Conservation (phyloP, 1,284 basidiomycete genomes). For the Exsudoporus floridanus region DNA sequence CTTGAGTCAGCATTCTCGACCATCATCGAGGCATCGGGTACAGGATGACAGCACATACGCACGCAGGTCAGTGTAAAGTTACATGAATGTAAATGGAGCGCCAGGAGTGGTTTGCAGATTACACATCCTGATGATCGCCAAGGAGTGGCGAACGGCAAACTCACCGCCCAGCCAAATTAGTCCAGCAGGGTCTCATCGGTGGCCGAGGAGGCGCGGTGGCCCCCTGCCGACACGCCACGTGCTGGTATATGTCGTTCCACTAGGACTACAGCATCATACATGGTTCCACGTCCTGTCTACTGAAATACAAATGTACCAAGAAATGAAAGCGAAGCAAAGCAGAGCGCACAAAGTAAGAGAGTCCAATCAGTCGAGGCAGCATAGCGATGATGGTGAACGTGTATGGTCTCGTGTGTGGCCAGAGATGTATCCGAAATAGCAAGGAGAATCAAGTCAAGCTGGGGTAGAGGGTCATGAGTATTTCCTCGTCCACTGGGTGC, state of each 20-base stretch:
- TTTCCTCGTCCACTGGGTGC: conserved; percentile 59
- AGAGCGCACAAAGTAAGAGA: conserved; percentile 4
- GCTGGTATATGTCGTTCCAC: background rate
- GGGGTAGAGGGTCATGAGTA: conserved; percentile 52
- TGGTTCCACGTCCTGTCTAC: conserved; percentile 24
- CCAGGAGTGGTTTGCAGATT: background rate
- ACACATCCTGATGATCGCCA: conserved; percentile 6
- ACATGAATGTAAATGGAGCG: background rate
- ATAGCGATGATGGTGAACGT: conserved; percentile 13
- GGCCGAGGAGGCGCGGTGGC: background rate
- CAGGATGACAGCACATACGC: background rate
- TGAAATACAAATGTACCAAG: conserved; percentile 30
- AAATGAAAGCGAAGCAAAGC: conserved; percentile 18
- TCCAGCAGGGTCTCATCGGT: background rate
- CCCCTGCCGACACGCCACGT: background rate
- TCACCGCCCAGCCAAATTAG: background rate
- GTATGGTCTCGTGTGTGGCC: background rate
- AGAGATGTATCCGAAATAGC: conserved; percentile 1
- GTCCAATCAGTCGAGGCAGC: conserved; percentile 5
- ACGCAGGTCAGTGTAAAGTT: background rate
- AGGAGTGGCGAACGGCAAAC: background rate
- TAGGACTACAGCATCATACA: conserved; percentile 24
- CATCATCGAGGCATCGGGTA: conserved; percentile 1
- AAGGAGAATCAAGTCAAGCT: conserved; percentile 27
- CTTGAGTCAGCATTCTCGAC: conserved; percentile 11